Percentiles rank a stretch among this genome's conserved stretches.
These are phyloP conservation scores for Metarhizium album DNA, from an alignment of 2,329 filamentous ascomycete genomes.

Conservation along the genomic window DNA sequence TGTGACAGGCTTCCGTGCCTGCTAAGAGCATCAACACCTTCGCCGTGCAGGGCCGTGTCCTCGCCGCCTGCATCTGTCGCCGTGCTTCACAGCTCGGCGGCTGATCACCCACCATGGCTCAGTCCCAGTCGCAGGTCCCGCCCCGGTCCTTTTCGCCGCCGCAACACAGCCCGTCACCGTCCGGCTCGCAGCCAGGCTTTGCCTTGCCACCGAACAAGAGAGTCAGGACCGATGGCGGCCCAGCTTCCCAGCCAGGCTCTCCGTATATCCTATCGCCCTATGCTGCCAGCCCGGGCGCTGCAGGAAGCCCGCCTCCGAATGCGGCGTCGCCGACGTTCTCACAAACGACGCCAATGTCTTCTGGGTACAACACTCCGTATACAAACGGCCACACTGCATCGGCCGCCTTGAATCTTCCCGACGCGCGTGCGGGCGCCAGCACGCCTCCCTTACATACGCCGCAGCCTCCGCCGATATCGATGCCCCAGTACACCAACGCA, in stretches of 20 bases:
- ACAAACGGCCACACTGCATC: slow-evolving; percentile 26
- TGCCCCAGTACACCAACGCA: slow-evolving; percentile 19
- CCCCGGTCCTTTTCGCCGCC: slow-evolving; percentile 52
- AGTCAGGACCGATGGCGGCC: slow-evolving; percentile 46
- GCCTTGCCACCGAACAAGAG: slow-evolving; percentile 61
- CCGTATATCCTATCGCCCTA: slow-evolving; percentile 46
- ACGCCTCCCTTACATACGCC: slow-evolving; percentile 22
- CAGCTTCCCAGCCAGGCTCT: slow-evolving; percentile 55
- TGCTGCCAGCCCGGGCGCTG: slow-evolving; percentile 33
- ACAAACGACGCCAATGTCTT: slow-evolving; percentile 21
- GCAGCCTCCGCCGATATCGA: slow-evolving; percentile 15
- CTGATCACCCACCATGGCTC: slow-evolving; percentile 36
- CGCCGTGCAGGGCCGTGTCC: slow-evolving; percentile 3
- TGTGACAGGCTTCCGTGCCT: slow-evolving; percentile 41
- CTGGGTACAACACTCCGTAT: slow-evolving; percentile 26
- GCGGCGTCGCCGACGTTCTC: slow-evolving; percentile 26
- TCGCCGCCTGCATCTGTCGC: slow-evolving; percentile 2
- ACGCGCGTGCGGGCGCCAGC: slow-evolving; percentile 18
- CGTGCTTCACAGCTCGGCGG: slow-evolving; percentile 3
- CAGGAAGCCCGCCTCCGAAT: slow-evolving; percentile 28
- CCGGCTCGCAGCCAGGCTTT: slow-evolving; percentile 40
- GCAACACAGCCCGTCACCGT: slow-evolving; percentile 51
- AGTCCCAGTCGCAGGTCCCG: slow-evolving; percentile 41
- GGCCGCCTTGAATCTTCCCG: slow-evolving; percentile 24
- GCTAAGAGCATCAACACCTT: slow-evolving; percentile 23